Percentiles rank a stretch among this genome's conserved stretches.
These are phyloP conservation scores for Hyphopichia burtonii DNA, from an alignment of 1,139 yeast species.

Conservation along the genomic window DNA sequence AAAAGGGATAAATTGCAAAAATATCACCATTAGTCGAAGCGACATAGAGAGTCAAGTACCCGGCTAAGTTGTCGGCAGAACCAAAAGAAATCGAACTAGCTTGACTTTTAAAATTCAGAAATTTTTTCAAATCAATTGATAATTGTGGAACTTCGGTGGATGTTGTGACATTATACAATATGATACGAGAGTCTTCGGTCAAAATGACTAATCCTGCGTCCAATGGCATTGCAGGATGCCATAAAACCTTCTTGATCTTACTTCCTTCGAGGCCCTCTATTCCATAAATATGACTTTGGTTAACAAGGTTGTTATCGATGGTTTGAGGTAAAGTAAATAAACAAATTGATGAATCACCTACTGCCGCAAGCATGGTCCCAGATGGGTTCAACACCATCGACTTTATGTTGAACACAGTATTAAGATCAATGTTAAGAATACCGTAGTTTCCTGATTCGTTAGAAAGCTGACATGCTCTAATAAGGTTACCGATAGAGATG, in stretches of 20 bases:
- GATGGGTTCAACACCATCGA: slow-evolving; percentile 26
- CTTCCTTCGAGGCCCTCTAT: neutral
- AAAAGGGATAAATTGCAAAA: slow-evolving; percentile 36
- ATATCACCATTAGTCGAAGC: slow-evolving; percentile 23
- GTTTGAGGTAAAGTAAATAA: neutral
- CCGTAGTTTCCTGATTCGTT: slow-evolving; percentile 22
- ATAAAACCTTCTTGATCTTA: slow-evolving; percentile 24
- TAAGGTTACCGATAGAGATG: slow-evolving; percentile 26
- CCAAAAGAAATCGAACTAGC: slow-evolving; percentile 39
- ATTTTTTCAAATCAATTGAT: slow-evolving; percentile 16
- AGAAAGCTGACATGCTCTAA: slow-evolving; percentile 29
- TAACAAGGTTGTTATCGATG: neutral
- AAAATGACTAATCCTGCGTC: slow-evolving; percentile 34
- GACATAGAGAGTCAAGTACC: slow-evolving; percentile 37
- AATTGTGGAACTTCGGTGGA: slow-evolving; percentile 26
- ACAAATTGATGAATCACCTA: slow-evolving; percentile 19
- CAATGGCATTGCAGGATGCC: slow-evolving; percentile 31
- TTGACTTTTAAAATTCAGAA: slow-evolving; percentile 11
- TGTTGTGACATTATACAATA: slow-evolving; percentile 28
- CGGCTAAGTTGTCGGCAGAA: slow-evolving; percentile 25
- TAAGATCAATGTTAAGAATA: slow-evolving; percentile 8
- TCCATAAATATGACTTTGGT: neutral
- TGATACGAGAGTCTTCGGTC: slow-evolving; percentile 20
- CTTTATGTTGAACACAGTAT: slow-evolving; percentile 16
- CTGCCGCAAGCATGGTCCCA: slow-evolving; percentile 33